These are phyloP conservation scores for Rhodotorula babjevae DNA, from an alignment of 768 basidiomycete genomes.

Conservation along the genomic window DNA sequence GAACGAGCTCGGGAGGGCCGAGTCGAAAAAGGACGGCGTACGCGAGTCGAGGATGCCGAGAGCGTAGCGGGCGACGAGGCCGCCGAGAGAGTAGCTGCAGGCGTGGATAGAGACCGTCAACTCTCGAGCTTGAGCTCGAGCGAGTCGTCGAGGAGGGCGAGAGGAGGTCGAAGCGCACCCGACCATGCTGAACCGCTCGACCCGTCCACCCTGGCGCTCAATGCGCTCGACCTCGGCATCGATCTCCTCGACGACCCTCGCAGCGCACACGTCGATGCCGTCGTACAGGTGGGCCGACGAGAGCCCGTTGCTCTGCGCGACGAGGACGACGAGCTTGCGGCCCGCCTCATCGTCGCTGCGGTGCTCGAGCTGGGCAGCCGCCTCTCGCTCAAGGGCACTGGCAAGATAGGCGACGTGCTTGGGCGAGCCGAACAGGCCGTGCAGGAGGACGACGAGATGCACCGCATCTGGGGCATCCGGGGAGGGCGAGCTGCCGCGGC, in stretches of 20 bases:
- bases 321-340: constrained; percentile 57
- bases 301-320: constrained; percentile 57
- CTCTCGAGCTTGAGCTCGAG: too few species aligned
- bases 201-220: constrained; percentile 54
- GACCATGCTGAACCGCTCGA: constrained; percentile 47
- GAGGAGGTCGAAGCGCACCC: constrained; percentile 12
- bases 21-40: constrained; percentile 60
- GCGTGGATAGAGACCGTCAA: constrained; percentile 40
- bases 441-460: constrained; percentile 39
- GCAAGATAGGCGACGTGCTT: constrained; percentile 59
- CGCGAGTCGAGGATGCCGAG: constrained; percentile 55
- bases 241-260: constrained; percentile 73
- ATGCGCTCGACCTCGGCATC: constrained; percentile 57
- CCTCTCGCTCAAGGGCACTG: neutral
- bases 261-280: constrained; percentile 77
- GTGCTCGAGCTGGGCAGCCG: constrained; percentile 36
- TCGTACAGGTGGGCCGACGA: constrained; percentile 64
- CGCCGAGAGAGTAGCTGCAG: constrained; percentile 75
- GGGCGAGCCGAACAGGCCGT: constrained; percentile 76
- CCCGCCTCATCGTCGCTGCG: constrained; percentile 47
- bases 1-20: constrained; percentile 70
- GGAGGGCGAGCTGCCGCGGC: too few species aligned
- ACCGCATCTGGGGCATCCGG: neutral
- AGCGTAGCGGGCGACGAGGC: constrained; percentile 72
- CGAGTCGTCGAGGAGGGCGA: too few species aligned